Base-by-base conservation (phyloP, 805 yeast genomes). In the Metschnikowia chrysomelidarum region DNA sequence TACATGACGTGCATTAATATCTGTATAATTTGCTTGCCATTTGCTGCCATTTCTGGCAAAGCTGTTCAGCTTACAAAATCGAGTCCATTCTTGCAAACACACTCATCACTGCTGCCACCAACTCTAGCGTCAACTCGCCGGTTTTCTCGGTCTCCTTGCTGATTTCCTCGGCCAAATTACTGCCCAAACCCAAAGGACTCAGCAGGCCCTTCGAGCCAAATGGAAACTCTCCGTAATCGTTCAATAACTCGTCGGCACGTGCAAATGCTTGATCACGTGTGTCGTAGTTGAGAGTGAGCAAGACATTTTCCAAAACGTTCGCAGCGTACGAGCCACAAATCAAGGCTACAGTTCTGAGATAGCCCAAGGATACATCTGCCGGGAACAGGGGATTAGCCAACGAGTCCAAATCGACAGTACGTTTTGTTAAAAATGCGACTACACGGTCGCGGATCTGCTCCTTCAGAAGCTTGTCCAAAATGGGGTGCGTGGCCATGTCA, bases 401-500 rank as follows among this genome's bases (percentile, higher is more conserved):
- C 5, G 57, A 25, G 32, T 60, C 70, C 47, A 68, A 57, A 40
- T 68, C 72, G 48, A 83, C 73, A 34, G 82, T 84, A 62, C 95
- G 79, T 22, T 82, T 69, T 6, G 87, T 78, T 49, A 93, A 69
- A 32, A 87, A 57, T 28, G 75, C 72, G 43, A 88, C 66, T 18
- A 87, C 77, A 51, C 97, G 76, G 40, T 78, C 72, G 38, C 80
- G 79, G 38, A 93, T 75, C 36, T 80, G 79, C 48, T 87, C 95
- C 62, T 93, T 93, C 32, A 95, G 80, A 46, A 78, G 67, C 27
- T 82, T 74, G 60, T 93, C 98, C 20, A 89, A 82, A 10, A 93
- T 77, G 6, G 98, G 98, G 62, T 94, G 98, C 7, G 98, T 93
- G 19, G 98, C 96, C 97, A 93, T 93, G 61, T 93, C 98, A 52